Evolutionary conservation across 495 filamentous ascomycete species (phyloP).

Genomic region (Penicillium cosmopolitanum): DNA sequence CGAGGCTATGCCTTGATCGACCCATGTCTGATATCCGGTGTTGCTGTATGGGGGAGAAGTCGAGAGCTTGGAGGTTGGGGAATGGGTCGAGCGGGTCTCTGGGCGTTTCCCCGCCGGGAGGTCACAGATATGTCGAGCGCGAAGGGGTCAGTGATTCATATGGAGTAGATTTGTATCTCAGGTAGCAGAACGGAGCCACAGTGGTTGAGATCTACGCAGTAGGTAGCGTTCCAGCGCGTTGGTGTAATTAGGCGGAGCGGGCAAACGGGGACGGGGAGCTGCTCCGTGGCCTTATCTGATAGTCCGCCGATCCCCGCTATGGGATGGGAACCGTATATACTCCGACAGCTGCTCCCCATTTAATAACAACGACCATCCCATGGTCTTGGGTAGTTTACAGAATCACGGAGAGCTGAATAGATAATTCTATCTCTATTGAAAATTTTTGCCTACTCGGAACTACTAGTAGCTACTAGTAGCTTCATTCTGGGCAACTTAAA

Average conservation of each 20-base stretch:
- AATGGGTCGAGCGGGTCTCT: not conserved
- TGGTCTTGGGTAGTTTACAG: too few relatives aligned
- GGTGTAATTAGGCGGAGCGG: constrained; percentile 15
- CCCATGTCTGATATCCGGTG: constrained; percentile 29
- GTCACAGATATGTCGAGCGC: not conserved
- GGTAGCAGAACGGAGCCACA: too few relatives aligned
- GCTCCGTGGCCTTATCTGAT: constrained; percentile 41
- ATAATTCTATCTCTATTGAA: too few relatives aligned
- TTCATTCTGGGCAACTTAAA: too few relatives aligned
- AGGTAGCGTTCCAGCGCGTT: constrained; percentile 8
- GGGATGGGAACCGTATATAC: too few relatives aligned
- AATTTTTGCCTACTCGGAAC: too few relatives aligned
- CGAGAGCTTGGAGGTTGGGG: not conserved
- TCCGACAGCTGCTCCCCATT: too few relatives aligned
- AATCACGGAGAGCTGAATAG: too few relatives aligned
- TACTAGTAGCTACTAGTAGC: too few relatives aligned
- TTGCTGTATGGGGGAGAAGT: not conserved
- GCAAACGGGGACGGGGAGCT: constrained; percentile 20
- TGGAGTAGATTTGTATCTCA: not conserved
- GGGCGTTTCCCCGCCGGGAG: not conserved
- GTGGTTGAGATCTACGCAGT: not conserved
- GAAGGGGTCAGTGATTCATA: not conserved
- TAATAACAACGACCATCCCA: too few relatives aligned
- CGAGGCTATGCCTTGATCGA: constrained; percentile 25
- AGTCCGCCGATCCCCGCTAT: not conserved